phyloP scores from a whole-genome alignment of 768 basidiomycete genomes.

The Suillus weaverae region DNA sequence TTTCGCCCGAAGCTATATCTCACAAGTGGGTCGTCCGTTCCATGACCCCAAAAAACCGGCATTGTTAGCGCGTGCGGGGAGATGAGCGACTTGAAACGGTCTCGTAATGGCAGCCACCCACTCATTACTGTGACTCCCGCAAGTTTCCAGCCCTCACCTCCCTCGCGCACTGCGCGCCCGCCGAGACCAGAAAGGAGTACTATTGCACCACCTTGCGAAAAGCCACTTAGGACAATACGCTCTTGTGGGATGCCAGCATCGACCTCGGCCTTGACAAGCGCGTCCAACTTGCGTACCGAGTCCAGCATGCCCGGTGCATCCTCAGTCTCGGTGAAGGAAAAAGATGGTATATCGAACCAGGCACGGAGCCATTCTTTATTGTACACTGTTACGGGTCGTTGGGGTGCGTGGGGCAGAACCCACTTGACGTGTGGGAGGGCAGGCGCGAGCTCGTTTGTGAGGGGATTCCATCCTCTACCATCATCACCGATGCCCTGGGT shows the following conservation, averaged over 20 bases:
- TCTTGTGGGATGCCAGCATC: conserved; percentile 64
- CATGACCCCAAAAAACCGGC: conserved; percentile 89
- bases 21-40: conserved; percentile 74
- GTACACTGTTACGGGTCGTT: conserved; percentile 71
- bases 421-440: conserved; percentile 80
- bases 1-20: conserved; percentile 49
- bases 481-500: conserved; percentile 73
- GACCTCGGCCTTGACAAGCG: conserved; percentile 74
- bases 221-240: conserved; percentile 84
- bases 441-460: conserved; percentile 66
- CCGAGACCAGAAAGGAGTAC: conserved; percentile 69
- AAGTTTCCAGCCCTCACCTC: conserved; percentile 53
- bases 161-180: conserved; percentile 24
- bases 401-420: conserved; percentile 49
- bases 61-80: conserved; percentile 56
- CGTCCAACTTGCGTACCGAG: conserved; percentile 59
- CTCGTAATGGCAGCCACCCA: conserved; percentile 72
- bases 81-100: conserved; percentile 64
- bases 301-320: conserved; percentile 63
- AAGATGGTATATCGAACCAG: conserved; percentile 80
- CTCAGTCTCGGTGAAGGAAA: conserved; percentile 60
- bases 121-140: conserved; percentile 75
- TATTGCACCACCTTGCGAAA: conserved; percentile 84
- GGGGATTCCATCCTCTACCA: conserved; percentile 74
- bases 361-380: conserved; percentile 73